These are phyloP conservation scores for Talaromyces sp. DNA, from an alignment of 2,329 filamentous ascomycete species.

Conservation along the genomic window DNA sequence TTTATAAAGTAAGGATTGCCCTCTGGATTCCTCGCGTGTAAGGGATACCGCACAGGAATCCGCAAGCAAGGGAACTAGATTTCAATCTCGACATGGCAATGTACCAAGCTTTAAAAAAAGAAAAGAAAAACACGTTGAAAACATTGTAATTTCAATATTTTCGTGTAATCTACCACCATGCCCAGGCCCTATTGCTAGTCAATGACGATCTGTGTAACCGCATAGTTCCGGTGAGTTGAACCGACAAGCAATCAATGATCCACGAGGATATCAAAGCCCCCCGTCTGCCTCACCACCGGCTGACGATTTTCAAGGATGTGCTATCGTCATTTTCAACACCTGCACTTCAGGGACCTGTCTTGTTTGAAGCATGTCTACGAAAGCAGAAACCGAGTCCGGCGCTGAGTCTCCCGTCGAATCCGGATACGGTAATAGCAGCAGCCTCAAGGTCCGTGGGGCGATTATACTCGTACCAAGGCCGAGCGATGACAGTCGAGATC, in stretches of 20 bases:
- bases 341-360: neutral
- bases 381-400: neutral
- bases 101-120: neutral
- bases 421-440: neutral
- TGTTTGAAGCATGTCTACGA: neutral
- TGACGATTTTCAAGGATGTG: neutral
- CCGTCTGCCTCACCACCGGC: neutral
- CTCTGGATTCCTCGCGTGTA: neutral
- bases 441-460: slow-evolving; percentile 7
- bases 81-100: neutral
- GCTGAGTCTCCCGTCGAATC: neutral
- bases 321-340: neutral
- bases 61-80: neutral
- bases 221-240: neutral
- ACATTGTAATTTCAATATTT: neutral
- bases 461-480: slow-evolving; percentile 10
- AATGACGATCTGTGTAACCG: neutral
- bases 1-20: neutral
- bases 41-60: neutral
- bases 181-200: neutral
- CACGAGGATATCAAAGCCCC: neutral
- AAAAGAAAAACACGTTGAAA: neutral
- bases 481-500: slow-evolving; percentile 4
- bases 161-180: neutral
- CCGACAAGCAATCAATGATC: neutral